Evolutionary conservation across 805 yeast species (phyloP).

Genomic region (Wickerhamiella sorbophila): DNA sequence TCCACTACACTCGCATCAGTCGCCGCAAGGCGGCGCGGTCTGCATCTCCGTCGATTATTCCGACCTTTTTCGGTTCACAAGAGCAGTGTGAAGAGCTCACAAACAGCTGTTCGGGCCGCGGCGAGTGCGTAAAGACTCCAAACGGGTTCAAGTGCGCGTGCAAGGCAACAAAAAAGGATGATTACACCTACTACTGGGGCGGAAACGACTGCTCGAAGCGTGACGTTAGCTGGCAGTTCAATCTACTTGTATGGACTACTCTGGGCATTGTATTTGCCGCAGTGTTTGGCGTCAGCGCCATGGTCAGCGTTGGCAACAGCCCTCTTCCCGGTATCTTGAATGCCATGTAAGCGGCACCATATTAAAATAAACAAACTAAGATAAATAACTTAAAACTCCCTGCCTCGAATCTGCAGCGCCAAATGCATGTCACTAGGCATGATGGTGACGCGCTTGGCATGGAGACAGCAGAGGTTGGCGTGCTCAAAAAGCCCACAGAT

Average conservation of each 20-base stretch:
- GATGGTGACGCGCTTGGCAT: conserved; percentile 97
- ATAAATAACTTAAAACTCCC: conserved; percentile 3
- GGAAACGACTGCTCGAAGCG: conserved; percentile 46
- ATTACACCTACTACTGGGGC: conserved; percentile 25
- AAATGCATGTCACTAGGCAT: conserved; percentile 97
- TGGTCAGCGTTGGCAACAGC: conserved; percentile 41
- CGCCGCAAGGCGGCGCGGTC: neutral
- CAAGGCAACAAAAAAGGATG: conserved; percentile 20
- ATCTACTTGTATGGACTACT: conserved; percentile 55
- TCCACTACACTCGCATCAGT: neutral
- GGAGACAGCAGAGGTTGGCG: conserved; percentile 96
- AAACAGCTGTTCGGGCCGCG: conserved; percentile 26
- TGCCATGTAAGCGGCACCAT: neutral
- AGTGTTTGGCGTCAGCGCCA: conserved; percentile 34
- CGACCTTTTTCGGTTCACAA: conserved; percentile 16
- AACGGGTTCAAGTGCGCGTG: conserved; percentile 27
- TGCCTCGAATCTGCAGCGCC: conserved; percentile 94
- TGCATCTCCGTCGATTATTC: neutral
- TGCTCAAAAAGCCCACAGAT: conserved; percentile 92
- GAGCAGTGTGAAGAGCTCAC: conserved; percentile 24
- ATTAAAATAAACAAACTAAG: neutral
- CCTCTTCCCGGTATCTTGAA: conserved; percentile 56
- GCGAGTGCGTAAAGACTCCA: conserved; percentile 23
- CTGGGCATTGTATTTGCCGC: conserved; percentile 34
- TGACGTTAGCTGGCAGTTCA: conserved; percentile 52